Conservation (phyloP, 2,329 filamentous ascomycete genomes). For the Aschersonia sp. region DNA sequence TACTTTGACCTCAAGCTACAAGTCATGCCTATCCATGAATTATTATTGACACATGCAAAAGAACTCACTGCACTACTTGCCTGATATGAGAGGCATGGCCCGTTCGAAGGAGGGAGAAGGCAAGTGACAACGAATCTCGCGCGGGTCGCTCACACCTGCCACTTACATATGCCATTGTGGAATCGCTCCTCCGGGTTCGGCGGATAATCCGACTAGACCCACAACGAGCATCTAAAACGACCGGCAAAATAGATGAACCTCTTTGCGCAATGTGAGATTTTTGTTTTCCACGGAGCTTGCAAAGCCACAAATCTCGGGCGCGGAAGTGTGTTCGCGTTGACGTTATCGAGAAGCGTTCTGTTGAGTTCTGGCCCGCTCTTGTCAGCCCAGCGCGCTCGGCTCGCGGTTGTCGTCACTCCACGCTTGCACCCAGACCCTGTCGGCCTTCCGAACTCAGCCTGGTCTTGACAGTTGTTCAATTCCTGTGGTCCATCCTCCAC, state of each 20-base stretch:
- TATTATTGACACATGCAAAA: too few relatives aligned
- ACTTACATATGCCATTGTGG: neutral
- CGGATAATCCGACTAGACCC: constrained; percentile 1
- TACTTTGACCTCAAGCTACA: too few relatives aligned
- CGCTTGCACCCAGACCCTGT: neutral
- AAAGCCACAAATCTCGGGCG: neutral
- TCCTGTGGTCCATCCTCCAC: neutral
- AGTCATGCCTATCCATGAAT: too few relatives aligned
- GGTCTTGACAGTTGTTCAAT: too few relatives aligned
- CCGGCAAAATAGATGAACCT: neutral
- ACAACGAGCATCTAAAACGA: neutral
- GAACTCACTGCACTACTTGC: too few relatives aligned
- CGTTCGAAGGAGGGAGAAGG: too few relatives aligned
- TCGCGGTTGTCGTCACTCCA: neutral
- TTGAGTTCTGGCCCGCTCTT: neutral
- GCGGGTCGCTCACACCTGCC: neutral
- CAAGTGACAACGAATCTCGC: too few relatives aligned
- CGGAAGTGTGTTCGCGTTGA: neutral
- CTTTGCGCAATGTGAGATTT: neutral
- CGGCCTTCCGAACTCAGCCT: too few relatives aligned
- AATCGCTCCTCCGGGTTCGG: neutral
- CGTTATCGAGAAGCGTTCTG: neutral
- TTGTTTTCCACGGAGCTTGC: too few relatives aligned
- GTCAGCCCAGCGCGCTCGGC: neutral
- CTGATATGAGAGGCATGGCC: too few relatives aligned